Evolutionary conservation across 1,284 basidiomycete genomes (phyloP), one percentile per base, ranked within the genome.

Genomic region (Exobasidium cylindrosporum): DNA sequence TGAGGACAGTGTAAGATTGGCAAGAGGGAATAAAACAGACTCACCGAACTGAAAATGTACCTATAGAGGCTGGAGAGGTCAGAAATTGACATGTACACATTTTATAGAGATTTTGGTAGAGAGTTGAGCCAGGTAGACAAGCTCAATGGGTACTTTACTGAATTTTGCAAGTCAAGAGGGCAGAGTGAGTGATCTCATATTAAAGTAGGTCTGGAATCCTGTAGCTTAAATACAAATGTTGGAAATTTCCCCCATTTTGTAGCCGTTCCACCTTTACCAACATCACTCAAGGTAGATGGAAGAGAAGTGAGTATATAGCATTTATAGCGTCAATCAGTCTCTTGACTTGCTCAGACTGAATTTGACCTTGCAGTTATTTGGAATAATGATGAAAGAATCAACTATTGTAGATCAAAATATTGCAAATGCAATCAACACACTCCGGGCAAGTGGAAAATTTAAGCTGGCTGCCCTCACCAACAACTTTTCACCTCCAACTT

Each of bases 381-480:
- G 70, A 3, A 59, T 63, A 43, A 81, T 81, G 80, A 81, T 61
- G 59, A 60, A 43, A 31, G 21, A 61, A 40, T 58, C 59, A 6
- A 64, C 67, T 0, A 64, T 65, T 7, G 65, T 71, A 0, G 76
- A 80, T 31, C 68, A 65, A 6, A 61, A 68, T n/a, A 70, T 81
- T 59, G 62, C 73, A 3, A 64, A 32, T 1, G 78, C 79, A 1
- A 76, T 81, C 54, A 58, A 57, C 26, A 63, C 67, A 13, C 57
- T 66, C 14, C 54, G 54, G 80, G 79, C 65, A 1, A 71, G 72
- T 0, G 68, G 69, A 23, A 65, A 62, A 23, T 80, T 72, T 65
- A 74, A 68, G 24, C 59, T 81, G 10, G 80, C 76, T 5, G 80
- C 80, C 3, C 53, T 81, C 53, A 81, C 80, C 21, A 81, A 81